Percentiles rank a stretch among this genome's conserved stretches.
These are phyloP conservation scores for Sphaerulina populicola DNA, from an alignment of 2,329 filamentous ascomycete genomes.

Conservation along the genomic window DNA sequence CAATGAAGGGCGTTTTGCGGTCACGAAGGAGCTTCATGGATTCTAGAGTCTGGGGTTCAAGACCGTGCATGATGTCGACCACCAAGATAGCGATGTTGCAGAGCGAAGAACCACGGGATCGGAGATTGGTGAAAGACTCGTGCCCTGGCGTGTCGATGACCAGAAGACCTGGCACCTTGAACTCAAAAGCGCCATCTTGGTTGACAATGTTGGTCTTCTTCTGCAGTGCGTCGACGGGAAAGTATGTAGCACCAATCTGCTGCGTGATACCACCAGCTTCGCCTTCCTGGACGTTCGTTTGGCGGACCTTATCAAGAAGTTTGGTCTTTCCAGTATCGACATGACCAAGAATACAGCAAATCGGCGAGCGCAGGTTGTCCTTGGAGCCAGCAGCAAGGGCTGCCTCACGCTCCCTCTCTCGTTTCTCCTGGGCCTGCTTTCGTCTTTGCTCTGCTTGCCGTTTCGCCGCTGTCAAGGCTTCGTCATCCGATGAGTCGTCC, in stretches of 20 bases:
- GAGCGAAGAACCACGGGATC: constrained; percentile 91
- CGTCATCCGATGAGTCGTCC: constrained; percentile 51
- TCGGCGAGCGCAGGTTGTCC: constrained; percentile 91
- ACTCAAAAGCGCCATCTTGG: constrained; percentile 78
- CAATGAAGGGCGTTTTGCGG: constrained; percentile 93
- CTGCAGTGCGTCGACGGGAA: constrained; percentile 85
- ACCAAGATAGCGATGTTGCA: constrained; percentile 99
- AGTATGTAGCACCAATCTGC: constrained; percentile 98
- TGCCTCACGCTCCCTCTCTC: constrained; percentile 83
- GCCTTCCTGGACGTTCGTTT: constrained; percentile 97
- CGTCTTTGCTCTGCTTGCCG: constrained; percentile 69
- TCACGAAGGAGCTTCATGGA: constrained; percentile 92
- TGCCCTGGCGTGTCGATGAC: constrained; percentile 98
- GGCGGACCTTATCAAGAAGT: constrained; percentile 92
- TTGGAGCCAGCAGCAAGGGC: constrained; percentile 84
- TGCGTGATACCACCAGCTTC: constrained; percentile 99
- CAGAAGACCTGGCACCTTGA: constrained; percentile 93
- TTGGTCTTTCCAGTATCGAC: constrained; percentile 99
- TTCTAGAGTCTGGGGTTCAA: constrained; percentile 93
- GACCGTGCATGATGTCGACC: constrained; percentile 99
- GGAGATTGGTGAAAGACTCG: constrained; percentile 98
- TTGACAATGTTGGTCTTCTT: constrained; percentile 94
- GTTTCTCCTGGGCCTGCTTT: constrained; percentile 77
- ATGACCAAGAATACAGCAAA: constrained; percentile 99
- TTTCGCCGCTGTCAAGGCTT: constrained; percentile 60